phyloP scores from a whole-genome alignment of 176 grass and related monocot genomes.

The Thinopyrum elongatum region DNA sequence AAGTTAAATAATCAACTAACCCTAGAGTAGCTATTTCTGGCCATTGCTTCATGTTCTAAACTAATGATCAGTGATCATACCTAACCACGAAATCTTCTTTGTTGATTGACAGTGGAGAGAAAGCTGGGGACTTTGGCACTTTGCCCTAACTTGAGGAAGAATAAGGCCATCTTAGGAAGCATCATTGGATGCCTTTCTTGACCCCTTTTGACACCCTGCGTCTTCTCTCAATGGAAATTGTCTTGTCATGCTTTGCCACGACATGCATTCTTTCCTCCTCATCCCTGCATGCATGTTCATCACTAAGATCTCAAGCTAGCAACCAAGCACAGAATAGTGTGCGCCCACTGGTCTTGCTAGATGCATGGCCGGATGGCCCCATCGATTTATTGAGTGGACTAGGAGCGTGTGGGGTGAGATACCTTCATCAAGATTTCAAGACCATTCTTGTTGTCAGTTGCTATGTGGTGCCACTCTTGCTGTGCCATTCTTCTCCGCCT shows the following conservation, averaged over 20 bases:
- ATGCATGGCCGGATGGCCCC: slow-evolving; percentile 2
- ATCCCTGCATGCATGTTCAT: slow-evolving; percentile 6
- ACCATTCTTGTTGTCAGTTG: slow-evolving; percentile 23
- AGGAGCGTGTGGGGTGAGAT: slow-evolving; percentile 2
- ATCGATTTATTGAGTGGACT: slow-evolving; percentile 14
- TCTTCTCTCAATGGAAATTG: slow-evolving; percentile 30
- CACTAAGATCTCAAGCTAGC: slow-evolving; percentile 2
- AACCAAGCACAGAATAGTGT: not conserved
- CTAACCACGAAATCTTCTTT: slow-evolving; percentile 26
- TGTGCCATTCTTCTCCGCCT: not conserved
- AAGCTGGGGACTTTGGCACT: slow-evolving; percentile 11
- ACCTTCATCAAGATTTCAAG: slow-evolving; percentile 12
- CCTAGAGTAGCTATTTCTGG: slow-evolving; percentile 30
- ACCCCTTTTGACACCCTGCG: slow-evolving; percentile 22
- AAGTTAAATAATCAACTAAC: not conserved
- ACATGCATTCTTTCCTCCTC: slow-evolving; percentile 15
- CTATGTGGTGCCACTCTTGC: not conserved
- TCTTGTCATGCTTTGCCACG: slow-evolving; percentile 49
- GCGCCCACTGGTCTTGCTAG: not conserved
- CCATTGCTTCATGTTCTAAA: slow-evolving; percentile 19
- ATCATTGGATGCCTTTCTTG: slow-evolving; percentile 54
- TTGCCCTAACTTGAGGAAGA: slow-evolving; percentile 39
- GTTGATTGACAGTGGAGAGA: slow-evolving; percentile 35
- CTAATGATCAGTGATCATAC: not conserved
- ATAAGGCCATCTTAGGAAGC: slow-evolving; percentile 29